Base-by-base conservation (phyloP, 2,329 filamentous ascomycete species). In the Capronia americana region DNA sequence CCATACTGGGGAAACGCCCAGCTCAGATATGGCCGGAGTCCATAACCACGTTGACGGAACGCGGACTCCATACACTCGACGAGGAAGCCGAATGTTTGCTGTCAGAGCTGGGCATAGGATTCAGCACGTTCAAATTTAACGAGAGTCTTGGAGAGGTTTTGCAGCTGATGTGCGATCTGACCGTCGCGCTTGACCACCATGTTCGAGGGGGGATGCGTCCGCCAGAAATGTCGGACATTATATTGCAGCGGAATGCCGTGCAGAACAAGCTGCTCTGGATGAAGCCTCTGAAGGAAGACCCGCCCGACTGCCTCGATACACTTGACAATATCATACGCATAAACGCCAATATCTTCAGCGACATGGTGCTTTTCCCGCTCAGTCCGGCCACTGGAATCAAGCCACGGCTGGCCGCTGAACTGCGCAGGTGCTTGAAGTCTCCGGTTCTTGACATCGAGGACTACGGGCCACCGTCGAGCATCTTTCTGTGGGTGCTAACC, bases 331-430 rank as follows among this genome's bases (percentile, higher is more conserved):
- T 53, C 20, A 61, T 51, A 4, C 58, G 48, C 30, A 20, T 62
- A 6, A 48, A 28, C 30, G 59, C 59, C 32, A 44, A 28, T 41
- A 62, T 55, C 32, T 55, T 32, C 50, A 55, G 59, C 32, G 48
- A 62, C 51, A 62, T 62, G 59, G 50, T 62, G 11, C 50, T 62
- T 20, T 54, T 62, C 59, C 59, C 48, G 11, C 59, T 62, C 20
- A 44, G 30, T n/a, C 30, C 48, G 4, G 59, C 32, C 23, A 62
- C 59, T 4, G 50, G 23, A 7, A 62, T 62, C 32, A 55, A 62
- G 34, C 50, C 50, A 24, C 48, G 59, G 7, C n/a, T 62, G 50
- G 48, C 48, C 2, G 59, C 48, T 7, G 59, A 62, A 46, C 26
- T 55, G 32, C 59, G 59, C 17, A 17, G 48, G 26, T 54, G 58